Evolutionary conservation across 352 stramenopile genomes (phyloP).

Genomic region (Plasmopara muralis): DNA sequence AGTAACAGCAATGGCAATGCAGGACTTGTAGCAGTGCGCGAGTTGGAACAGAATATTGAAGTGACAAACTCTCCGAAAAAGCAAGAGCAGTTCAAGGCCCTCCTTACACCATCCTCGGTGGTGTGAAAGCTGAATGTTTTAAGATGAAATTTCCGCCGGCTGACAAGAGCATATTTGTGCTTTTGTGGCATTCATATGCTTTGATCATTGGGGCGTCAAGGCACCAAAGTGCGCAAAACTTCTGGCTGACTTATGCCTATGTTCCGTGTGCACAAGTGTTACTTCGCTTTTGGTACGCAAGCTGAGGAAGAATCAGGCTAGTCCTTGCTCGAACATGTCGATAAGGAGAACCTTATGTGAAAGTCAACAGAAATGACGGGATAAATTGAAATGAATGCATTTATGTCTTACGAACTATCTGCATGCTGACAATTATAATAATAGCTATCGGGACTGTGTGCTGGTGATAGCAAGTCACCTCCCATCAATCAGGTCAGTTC

Average conservation of each 20-base stretch:
- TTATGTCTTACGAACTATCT: background rate
- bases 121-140: constrained; percentile 32
- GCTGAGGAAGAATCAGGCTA: constrained; percentile 2
- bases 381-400: constrained; percentile 27
- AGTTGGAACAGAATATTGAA: constrained; percentile 18
- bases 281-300: background rate
- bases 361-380: constrained; percentile 19
- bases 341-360: constrained; percentile 17
- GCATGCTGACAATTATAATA: background rate
- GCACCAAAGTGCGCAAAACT: constrained; percentile 16
- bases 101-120: constrained; percentile 48
- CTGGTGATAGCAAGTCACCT: background rate
- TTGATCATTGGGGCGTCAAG: constrained; percentile 14
- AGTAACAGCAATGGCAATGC: constrained; percentile 22
- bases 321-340: constrained; percentile 11
- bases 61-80: constrained; percentile 26
- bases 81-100: constrained; percentile 37
- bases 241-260: constrained; percentile 9
- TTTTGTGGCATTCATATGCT: background rate
- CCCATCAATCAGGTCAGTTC: too few relatives aligned
- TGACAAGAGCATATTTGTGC: constrained; percentile 8
- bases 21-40: constrained; percentile 13
- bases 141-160: constrained; percentile 13
- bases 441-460: background rate
- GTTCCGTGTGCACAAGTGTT: constrained; percentile 16